A percentile compares a stretch with the other conserved stretches of the same genome.
Evolutionary conservation across 2,329 filamentous ascomycete genomes (phyloP).

Genomic region (Xylariomycetidae sp.): DNA sequence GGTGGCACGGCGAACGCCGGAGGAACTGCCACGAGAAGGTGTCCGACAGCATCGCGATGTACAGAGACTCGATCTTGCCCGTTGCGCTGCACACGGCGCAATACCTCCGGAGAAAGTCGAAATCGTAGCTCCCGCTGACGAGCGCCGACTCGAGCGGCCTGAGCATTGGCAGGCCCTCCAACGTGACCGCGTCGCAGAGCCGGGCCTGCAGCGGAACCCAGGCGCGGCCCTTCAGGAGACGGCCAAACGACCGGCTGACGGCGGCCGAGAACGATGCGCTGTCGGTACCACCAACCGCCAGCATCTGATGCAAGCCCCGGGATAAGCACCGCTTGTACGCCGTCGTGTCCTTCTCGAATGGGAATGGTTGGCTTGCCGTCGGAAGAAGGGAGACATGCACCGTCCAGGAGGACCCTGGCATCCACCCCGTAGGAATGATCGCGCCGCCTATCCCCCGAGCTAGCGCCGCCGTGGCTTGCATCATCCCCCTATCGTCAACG

Average conservation of each 20-base stretch:
- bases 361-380: conserved; percentile 48
- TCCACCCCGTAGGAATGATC: conserved; percentile 26
- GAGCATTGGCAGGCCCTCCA: conserved; percentile 55
- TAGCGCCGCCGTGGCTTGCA: conserved; percentile 2
- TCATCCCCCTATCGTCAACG: background rate
- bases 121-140: conserved; percentile 39
- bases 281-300: conserved; percentile 47
- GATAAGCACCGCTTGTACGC: conserved; percentile 59
- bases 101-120: conserved; percentile 46
- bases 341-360: conserved; percentile 57
- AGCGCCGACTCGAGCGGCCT: conserved; percentile 44
- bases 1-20: conserved; percentile 40
- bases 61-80: conserved; percentile 54
- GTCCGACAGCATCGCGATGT: conserved; percentile 52
- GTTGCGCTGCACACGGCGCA: conserved; percentile 52
- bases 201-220: conserved; percentile 58
- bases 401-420: conserved; percentile 40
- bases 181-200: conserved; percentile 50
- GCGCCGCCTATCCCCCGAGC: conserved; percentile 11
- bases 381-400: conserved; percentile 57
- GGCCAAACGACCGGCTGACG: conserved; percentile 44
- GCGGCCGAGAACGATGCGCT: conserved; percentile 45
- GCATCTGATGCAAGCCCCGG: conserved; percentile 53
- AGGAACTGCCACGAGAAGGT: conserved; percentile 54
- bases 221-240: conserved; percentile 42